Percentiles rank a stretch among this genome's conserved stretches.
phyloP scores from a whole-genome alignment of 768 basidiomycete genomes.

The Psilocybe cyanescens region DNA sequence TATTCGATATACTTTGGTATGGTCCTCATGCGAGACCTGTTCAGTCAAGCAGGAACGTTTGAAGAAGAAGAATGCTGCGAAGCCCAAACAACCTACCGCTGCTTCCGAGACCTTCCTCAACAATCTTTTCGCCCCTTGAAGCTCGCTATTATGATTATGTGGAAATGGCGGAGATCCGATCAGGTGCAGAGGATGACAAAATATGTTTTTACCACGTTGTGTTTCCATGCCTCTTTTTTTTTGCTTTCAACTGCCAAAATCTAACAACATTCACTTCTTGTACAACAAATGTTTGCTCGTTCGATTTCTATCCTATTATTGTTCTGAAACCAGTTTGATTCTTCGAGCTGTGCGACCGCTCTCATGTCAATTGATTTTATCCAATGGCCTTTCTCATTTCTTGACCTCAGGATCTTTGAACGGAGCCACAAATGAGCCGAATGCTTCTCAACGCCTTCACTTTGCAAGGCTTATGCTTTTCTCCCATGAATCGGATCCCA shows the following conservation, averaged over 20 bases:
- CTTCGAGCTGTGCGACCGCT: too few relatives aligned
- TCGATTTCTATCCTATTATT: too few relatives aligned
- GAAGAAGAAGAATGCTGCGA: slow-evolving; percentile 67
- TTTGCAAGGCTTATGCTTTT: background rate
- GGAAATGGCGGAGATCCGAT: background rate
- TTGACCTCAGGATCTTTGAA: too few relatives aligned
- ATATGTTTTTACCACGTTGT: background rate
- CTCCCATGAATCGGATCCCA: background rate
- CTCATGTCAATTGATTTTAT: too few relatives aligned
- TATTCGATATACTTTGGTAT: background rate
- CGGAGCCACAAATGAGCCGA: too few relatives aligned
- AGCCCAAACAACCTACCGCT: slow-evolving; percentile 61
- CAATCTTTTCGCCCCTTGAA: slow-evolving; percentile 85
- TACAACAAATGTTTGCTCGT: too few relatives aligned
- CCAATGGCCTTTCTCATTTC: too few relatives aligned
- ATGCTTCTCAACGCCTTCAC: too few relatives aligned
- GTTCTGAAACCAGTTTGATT: too few relatives aligned
- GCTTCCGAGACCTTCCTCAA: slow-evolving; percentile 86
- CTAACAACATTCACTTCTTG: too few relatives aligned
- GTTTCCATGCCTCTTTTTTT: background rate
- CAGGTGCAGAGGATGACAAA: background rate
- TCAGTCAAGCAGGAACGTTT: slow-evolving; percentile 81
- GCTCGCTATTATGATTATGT: background rate
- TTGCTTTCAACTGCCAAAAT: background rate
- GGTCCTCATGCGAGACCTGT: slow-evolving; percentile 15